Percentiles rank a stretch among this genome's conserved stretches.
Conservation (phyloP, 352 stramenopile genomes). For the Peronospora farinosa region DNA sequence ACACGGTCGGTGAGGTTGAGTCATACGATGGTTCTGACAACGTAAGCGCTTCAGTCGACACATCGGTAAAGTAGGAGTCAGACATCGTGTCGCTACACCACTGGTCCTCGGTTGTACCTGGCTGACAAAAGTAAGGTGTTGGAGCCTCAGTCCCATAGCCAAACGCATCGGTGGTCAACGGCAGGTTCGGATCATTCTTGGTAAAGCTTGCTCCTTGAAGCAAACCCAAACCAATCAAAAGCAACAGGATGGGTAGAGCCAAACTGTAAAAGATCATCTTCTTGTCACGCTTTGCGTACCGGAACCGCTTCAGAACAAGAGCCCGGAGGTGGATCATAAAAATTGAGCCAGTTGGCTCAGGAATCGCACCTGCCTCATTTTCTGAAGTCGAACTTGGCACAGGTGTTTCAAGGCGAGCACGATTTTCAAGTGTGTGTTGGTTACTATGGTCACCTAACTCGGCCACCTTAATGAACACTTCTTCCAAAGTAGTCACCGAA, state of each 20-base stretch:
- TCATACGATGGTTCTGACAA: conserved; percentile 27
- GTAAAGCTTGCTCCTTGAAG: conserved; percentile 35
- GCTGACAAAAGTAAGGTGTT: conserved; percentile 43
- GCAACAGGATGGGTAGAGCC: conserved; percentile 44
- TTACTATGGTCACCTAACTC: conserved; percentile 34
- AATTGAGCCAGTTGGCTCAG: conserved; percentile 8
- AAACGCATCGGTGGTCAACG: conserved; percentile 26
- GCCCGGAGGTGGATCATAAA: conserved; percentile 38
- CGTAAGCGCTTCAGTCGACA: conserved; percentile 21
- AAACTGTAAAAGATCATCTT: conserved; percentile 56
- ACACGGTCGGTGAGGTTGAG: conserved; percentile 45
- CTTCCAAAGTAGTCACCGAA: conserved; percentile 84
- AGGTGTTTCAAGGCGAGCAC: conserved; percentile 5
- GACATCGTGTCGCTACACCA: conserved; percentile 41
- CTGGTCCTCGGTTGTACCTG: conserved; percentile 15
- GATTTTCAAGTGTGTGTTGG: conserved; percentile 36
- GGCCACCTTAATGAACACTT: conserved; percentile 77
- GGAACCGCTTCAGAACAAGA: conserved; percentile 55
- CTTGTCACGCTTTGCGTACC: conserved; percentile 51
- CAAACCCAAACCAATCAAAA: conserved; percentile 47
- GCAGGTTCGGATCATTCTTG: conserved; percentile 37
- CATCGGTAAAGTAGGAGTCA: conserved; percentile 31
- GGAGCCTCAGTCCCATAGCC: conserved; percentile 27
- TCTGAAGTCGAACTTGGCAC: conserved; percentile 8
- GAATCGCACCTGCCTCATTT: conserved; percentile 9